phyloP scores from a whole-genome alignment of 306 rosid genomes.

The Cajanus cajan region DNA sequence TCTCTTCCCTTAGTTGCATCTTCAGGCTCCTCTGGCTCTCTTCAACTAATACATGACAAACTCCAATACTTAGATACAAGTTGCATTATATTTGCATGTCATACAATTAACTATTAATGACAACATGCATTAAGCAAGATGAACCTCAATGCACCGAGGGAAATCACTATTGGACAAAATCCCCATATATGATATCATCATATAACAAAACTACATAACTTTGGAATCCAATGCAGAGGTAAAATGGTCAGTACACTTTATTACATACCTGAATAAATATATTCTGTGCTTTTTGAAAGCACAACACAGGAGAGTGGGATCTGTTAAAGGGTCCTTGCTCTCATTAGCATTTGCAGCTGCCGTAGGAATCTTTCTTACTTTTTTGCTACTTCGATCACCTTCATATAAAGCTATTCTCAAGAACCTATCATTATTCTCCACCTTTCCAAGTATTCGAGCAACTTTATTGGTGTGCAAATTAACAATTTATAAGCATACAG shows the following conservation, averaged over 20 bases:
- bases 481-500: no score
- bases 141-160: constrained; percentile 1
- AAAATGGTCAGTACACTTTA: not conserved
- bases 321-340: constrained; percentile 92
- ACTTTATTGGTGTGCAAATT: constrained; percentile 97
- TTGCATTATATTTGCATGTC: constrained; percentile 4
- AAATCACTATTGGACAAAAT: constrained; percentile 6
- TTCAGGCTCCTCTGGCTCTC: constrained; percentile 99
- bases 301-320: constrained; percentile 93
- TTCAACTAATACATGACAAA: constrained; percentile 55
- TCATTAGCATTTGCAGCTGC: constrained; percentile 94
- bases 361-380: constrained; percentile 84
- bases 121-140: not conserved
- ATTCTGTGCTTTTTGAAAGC: constrained; percentile 98
- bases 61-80: constrained; percentile 27
- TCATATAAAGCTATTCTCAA: constrained; percentile 82
- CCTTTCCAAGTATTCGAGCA: constrained; percentile 87
- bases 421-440: constrained; percentile 97
- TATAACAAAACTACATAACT: not conserved
- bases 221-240: not conserved
- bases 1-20: constrained; percentile 99
- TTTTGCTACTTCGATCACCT: constrained; percentile 86
- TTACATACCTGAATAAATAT: constrained; percentile 80
- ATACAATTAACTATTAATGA: constrained; percentile 21
- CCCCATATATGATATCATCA: not conserved